Conservation (phyloP, 2,329 filamentous ascomycete genomes). For the Aspergillus neoniger region DNA sequence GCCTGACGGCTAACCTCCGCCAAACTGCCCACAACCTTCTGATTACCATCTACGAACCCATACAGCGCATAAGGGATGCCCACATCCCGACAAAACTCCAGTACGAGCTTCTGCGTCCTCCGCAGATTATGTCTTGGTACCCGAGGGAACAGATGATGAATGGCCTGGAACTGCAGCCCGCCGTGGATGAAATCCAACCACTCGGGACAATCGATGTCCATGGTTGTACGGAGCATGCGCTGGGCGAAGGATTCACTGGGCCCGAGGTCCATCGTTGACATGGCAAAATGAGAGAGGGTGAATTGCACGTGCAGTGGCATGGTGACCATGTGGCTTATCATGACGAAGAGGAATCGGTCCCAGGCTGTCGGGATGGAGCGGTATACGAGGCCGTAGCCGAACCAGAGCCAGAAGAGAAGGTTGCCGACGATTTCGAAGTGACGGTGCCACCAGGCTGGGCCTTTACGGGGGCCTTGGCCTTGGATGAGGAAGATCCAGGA, state of each 20-base stretch:
- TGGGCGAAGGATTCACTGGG: slow-evolving; percentile 82
- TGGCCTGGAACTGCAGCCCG: slow-evolving; percentile 82
- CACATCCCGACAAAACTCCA: slow-evolving; percentile 77
- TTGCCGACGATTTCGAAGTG: slow-evolving; percentile 74
- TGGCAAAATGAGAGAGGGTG: slow-evolving; percentile 87
- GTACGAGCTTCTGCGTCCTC: slow-evolving; percentile 69
- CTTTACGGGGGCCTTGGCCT: slow-evolving; percentile 69
- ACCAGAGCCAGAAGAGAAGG: slow-evolving; percentile 80
- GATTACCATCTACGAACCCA: slow-evolving; percentile 77
- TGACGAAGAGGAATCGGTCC: slow-evolving; percentile 69
- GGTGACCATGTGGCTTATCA: slow-evolving; percentile 76
- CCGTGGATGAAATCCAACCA: slow-evolving; percentile 89
- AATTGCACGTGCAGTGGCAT: slow-evolving; percentile 84
- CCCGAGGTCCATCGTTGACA: slow-evolving; percentile 83
- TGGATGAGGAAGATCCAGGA: slow-evolving; percentile 74
- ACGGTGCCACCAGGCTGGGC: slow-evolving; percentile 77
- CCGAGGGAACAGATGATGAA: slow-evolving; percentile 80
- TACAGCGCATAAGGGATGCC: slow-evolving; percentile 81
- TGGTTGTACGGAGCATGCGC: slow-evolving; percentile 84
- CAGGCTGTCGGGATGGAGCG: slow-evolving; percentile 66
- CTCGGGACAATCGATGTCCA: slow-evolving; percentile 82
- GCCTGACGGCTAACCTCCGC: slow-evolving; percentile 75
- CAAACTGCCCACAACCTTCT: slow-evolving; percentile 70
- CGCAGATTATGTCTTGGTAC: slow-evolving; percentile 82
- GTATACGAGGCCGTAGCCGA: slow-evolving; percentile 76